Percentiles rank a stretch among this genome's conserved stretches.
Evolutionary conservation across 768 basidiomycete genomes (phyloP).

Genomic region (Vishniacozyma victoriae): DNA sequence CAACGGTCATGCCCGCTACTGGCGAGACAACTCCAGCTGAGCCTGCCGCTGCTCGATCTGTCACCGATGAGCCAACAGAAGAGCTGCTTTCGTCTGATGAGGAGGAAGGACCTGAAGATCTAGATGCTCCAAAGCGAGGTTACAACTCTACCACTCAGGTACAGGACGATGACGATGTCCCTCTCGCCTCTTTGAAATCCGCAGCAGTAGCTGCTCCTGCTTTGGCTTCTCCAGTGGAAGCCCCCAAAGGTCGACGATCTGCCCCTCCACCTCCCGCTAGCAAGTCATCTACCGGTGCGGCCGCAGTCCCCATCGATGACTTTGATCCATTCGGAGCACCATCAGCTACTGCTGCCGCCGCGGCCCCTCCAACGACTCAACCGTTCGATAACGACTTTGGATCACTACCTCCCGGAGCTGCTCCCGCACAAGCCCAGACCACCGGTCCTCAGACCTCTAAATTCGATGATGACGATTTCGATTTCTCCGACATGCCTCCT

Average conservation of each 20-base stretch:
- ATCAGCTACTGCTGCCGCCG: conserved; percentile 2
- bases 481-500: conserved; percentile 38
- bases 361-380: conserved; percentile 21
- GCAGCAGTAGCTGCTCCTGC: conserved; percentile 17
- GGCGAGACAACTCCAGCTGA: conserved; percentile 1
- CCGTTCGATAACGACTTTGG: conserved; percentile 7
- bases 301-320: conserved; percentile 11
- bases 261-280: conserved; percentile 21
- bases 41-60: neutral
- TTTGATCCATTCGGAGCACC: conserved; percentile 33
- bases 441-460: conserved; percentile 10
- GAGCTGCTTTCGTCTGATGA: conserved; percentile 36
- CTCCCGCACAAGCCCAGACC: conserved; percentile 2
- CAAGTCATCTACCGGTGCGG: conserved; percentile 1
- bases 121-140: conserved; percentile 31
- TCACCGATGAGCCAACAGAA: neutral
- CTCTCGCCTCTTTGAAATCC: too few species aligned
- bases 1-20: conserved; percentile 30
- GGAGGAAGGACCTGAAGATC: conserved; percentile 47
- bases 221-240: conserved; percentile 2
- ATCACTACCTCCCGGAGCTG: conserved; percentile 8
- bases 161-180: neutral
- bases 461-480: conserved; percentile 45
- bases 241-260: conserved; percentile 19
- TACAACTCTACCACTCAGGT: neutral